Evolutionary conservation across 83 land plant species (phyloP).

Genomic region (Thuja plicata): DNA sequence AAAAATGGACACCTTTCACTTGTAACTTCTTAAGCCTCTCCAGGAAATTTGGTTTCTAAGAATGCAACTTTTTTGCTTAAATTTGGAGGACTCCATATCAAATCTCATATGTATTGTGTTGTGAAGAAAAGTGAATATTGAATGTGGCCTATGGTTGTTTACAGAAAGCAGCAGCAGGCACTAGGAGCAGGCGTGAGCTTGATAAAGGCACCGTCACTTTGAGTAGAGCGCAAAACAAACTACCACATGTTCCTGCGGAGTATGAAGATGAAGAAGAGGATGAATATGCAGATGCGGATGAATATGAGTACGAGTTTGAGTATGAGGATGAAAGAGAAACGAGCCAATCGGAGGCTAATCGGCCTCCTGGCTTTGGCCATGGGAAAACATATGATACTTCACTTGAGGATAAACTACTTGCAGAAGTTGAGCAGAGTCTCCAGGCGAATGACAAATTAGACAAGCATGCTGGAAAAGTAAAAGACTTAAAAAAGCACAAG

Average conservation of each 20-base stretch:
- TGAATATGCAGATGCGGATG: neutral
- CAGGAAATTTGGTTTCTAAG: too few species aligned
- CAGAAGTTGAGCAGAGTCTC: neutral
- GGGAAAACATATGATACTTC: constrained; percentile 2
- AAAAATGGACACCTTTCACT: too few species aligned
- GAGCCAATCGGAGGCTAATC: neutral
- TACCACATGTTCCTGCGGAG: neutral
- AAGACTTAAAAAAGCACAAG: neutral
- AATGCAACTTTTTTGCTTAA: too few species aligned
- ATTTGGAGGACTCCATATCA: too few species aligned
- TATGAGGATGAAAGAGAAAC: neutral
- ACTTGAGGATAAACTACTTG: neutral
- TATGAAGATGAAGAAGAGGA: neutral
- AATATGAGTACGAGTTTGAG: neutral
- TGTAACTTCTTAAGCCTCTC: too few species aligned
- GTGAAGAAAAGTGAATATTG: neutral
- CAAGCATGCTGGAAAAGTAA: neutral
- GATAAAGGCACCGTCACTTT: neutral
- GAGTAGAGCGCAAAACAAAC: neutral
- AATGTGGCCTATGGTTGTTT: neutral
- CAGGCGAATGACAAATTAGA: neutral
- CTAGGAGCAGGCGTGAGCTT: neutral
- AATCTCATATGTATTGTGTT: neutral
- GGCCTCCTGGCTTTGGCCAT: neutral
- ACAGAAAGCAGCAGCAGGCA: neutral